Base-by-base conservation (phyloP, 148 eudicot genomes). In the Cornus suecica region DNA sequence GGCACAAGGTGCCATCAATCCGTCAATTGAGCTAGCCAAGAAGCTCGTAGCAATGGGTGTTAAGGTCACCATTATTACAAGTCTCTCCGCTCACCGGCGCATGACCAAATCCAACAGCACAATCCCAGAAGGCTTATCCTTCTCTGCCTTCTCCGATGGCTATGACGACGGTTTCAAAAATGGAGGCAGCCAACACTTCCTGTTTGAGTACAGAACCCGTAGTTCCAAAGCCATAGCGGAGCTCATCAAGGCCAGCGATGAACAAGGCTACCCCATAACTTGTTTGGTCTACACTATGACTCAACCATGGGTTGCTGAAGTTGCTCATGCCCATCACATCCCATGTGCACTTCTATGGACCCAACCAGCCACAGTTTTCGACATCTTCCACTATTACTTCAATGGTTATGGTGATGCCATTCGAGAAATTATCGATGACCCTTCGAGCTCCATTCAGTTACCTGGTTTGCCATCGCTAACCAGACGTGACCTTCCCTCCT, bases 351-450 rank as follows among this genome's bases (percentile, higher is more conserved):
- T 79, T 1, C 51, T 88, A 0, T 86, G 87, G 89, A 79, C 80
- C 25, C 91, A 88, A 82, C 84, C 89, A 0, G 87, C 87, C 23
- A 22, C 85, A 0, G 71, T 84, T 10, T 79, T 86, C 37, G 74
- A 51, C 9, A 69, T 86, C 30, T 85, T 75, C 75, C 82, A 79
- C 70, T 76, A 81, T 60, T 85, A 83, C 66, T 79, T 83, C 61
- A 78, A 75, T 26, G 82, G 81, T 0, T 80, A 82, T 15, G 68
- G 42, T 11, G 80, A 74, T 22, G 64, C 30, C 9, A 79, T 86
- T 24, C n/a, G 25, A 4, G 74, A 80, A 14, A 75, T 74, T 66
- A 67, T 51, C 27, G 76, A 74, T 66, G 69, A 82, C 58, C 77
- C 87, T 23, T 79, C 82, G 54, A 80, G 79, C 76, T 75, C 80